These are phyloP conservation scores for Ploettnerulaceae sp. DNA, from an alignment of 2,329 filamentous ascomycete species.

Conservation along the genomic window DNA sequence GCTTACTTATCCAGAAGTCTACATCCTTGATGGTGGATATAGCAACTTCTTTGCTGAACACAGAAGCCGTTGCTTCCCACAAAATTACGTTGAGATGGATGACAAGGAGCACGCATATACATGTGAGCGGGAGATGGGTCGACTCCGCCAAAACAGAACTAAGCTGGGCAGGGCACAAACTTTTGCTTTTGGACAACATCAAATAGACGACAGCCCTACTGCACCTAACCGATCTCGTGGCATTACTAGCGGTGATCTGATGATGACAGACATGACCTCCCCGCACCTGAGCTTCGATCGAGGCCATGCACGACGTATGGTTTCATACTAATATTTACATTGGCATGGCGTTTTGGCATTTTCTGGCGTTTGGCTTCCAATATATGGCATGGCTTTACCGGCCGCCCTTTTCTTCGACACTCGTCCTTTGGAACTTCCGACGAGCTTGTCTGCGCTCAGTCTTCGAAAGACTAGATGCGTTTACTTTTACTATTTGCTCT, in stretches of 20 bases:
- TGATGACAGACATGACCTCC: slow-evolving; percentile 38
- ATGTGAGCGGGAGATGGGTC: slow-evolving; percentile 91
- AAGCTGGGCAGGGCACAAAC: slow-evolving; percentile 86
- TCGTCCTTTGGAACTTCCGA: slow-evolving; percentile 14
- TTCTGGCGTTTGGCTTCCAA: slow-evolving; percentile 25
- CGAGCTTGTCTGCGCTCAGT: slow-evolving; percentile 8
- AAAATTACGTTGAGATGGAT: slow-evolving; percentile 96
- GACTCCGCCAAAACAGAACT: slow-evolving; percentile 77
- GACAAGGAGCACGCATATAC: slow-evolving; percentile 86
- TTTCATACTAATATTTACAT: slow-evolving; percentile 50
- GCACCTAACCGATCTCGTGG: slow-evolving; percentile 33
- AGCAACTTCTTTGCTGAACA: slow-evolving; percentile 84
- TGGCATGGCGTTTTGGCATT: slow-evolving; percentile 25
- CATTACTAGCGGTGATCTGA: slow-evolving; percentile 25
- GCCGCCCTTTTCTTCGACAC: slow-evolving; percentile 15
- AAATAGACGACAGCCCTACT: slow-evolving; percentile 56
- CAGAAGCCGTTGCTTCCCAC: slow-evolving; percentile 78
- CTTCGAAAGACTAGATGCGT: slow-evolving; percentile 22
- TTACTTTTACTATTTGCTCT: slow-evolving; percentile 22
- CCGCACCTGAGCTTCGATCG: slow-evolving; percentile 46
- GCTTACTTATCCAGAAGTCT: slow-evolving; percentile 93
- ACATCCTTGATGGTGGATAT: slow-evolving; percentile 95
- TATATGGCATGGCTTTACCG: slow-evolving; percentile 14
- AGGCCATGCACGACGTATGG: slow-evolving; percentile 55
- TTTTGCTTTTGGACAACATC: slow-evolving; percentile 81